Evolutionary conservation across 352 stramenopile species (phyloP), one percentile per base, ranked within the genome.

Genomic region (Phytophthora citricola): DNA sequence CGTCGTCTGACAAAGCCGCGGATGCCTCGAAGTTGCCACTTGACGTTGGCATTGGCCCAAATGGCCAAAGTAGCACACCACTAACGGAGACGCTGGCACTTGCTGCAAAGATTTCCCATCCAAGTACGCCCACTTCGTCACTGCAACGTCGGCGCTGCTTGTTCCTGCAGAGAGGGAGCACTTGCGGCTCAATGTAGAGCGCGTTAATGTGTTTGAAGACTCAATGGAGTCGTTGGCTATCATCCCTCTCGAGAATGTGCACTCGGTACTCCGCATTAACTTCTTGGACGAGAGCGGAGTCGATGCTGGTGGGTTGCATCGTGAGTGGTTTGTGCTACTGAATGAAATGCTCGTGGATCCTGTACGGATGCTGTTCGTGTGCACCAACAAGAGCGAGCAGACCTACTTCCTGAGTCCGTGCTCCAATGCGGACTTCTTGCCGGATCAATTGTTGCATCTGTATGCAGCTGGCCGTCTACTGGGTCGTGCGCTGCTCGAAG

Each of bases 271-370:
- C 2, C 66, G 82, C 14, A 77, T 92, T 34, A 68, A 87, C 45
- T 94, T 94, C 52, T 54, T 85, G 1, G 78, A 77, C 46, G 84
- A 92, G 27, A 72, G 50, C 10, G 86, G 79, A n/a, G 54, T 89
- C 4, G 85, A 94, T 60, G 83, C 85, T 10, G 85, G 85, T 12
- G 85, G 78, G 2, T 46, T 93, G 10, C 75, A 91, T 27, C 71
- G 84, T 6, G 87, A 93, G 53, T 95, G 85, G 85, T 91, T 93
- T 61, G 66, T 73, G n/a, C 55, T 93, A 44, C 47, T 91, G 17
- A 78, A 68, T 29, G 62, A 75, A 17, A 59, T 63, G 32, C 55
- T 87, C 3, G 60, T 74, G 10, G 65, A 78, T 27, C 53, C 66
- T 36, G 27, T 43, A 0, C 60, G 15, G 8, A 69, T 73, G 2